Percentiles rank a stretch among this genome's conserved stretches.
phyloP scores from a whole-genome alignment of 306 rosid genomes.

The Pueraria montana region DNA sequence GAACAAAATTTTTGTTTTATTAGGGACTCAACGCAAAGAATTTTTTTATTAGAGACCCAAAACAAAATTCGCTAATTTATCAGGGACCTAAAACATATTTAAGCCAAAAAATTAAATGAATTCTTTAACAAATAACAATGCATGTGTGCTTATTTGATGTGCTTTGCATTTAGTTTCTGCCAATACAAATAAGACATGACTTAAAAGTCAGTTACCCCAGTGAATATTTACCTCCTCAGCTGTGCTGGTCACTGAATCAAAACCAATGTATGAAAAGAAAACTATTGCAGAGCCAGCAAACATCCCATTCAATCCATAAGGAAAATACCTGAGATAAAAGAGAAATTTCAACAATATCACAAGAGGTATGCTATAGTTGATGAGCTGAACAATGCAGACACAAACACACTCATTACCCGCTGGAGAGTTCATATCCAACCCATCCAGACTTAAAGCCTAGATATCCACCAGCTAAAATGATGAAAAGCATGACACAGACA shows the following conservation, averaged over 20 bases:
- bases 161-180: slow-evolving; percentile 29
- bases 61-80: too few species aligned
- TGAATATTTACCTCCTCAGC: slow-evolving; percentile 77
- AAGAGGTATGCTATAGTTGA: slow-evolving; percentile 31
- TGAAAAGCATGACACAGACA: slow-evolving; percentile 68
- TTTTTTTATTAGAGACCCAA: too few species aligned
- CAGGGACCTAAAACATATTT: too few species aligned
- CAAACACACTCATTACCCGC: slow-evolving; percentile 61
- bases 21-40: too few species aligned
- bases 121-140: slow-evolving; percentile 13
- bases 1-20: too few species aligned
- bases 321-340: slow-evolving; percentile 63
- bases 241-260: slow-evolving; percentile 75
- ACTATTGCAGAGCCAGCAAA: slow-evolving; percentile 74
- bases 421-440: slow-evolving; percentile 75
- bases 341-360: slow-evolving; percentile 41
- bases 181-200: slow-evolving; percentile 11
- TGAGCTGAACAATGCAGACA: slow-evolving; percentile 30
- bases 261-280: slow-evolving; percentile 84
- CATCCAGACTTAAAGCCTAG: slow-evolving; percentile 74
- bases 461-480: slow-evolving; percentile 70
- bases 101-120: slow-evolving; percentile 12
- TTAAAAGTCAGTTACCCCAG: slow-evolving; percentile 20
- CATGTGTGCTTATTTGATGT: slow-evolving; percentile 14
- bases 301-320: slow-evolving; percentile 74